Evolutionary conservation across 2,329 filamentous ascomycete genomes (phyloP).

Genomic region (Venturiaceae sp.): DNA sequence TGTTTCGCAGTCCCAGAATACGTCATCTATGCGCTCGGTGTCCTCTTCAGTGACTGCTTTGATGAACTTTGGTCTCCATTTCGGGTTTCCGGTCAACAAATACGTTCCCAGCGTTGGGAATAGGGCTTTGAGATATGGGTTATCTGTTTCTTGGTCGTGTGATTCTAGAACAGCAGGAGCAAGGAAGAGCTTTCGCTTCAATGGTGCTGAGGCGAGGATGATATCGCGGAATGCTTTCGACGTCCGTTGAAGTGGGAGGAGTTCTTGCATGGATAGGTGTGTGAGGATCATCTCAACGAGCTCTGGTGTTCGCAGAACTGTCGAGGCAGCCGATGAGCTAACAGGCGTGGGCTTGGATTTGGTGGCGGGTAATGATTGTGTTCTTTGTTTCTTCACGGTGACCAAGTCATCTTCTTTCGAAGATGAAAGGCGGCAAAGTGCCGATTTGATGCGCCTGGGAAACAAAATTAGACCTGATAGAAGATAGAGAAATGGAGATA

Average conservation of each 20-base stretch:
- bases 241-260: neutral
- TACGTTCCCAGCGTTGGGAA: conserved; percentile 2
- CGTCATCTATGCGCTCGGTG: neutral
- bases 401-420: neutral
- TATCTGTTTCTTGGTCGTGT: neutral
- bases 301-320: conserved; percentile 2
- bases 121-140: neutral
- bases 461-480: neutral
- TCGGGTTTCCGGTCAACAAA: conserved; percentile 1
- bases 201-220: neutral
- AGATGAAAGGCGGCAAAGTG: neutral
- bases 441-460: neutral
- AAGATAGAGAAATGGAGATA: neutral
- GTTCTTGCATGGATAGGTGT: conserved; percentile 2
- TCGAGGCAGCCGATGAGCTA: neutral
- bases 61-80: conserved; percentile 5
- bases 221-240: neutral
- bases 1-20: neutral
- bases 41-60: conserved; percentile 1
- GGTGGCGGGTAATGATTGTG: neutral
- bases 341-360: neutral
- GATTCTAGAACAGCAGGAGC: neutral
- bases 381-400: neutral
- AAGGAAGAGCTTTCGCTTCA: conserved; percentile 5
- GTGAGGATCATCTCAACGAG: conserved; percentile 1